phyloP scores from a whole-genome alignment of 192 early-diverging fungal genomes.

The Gryganskiella cystojenkinii region DNA sequence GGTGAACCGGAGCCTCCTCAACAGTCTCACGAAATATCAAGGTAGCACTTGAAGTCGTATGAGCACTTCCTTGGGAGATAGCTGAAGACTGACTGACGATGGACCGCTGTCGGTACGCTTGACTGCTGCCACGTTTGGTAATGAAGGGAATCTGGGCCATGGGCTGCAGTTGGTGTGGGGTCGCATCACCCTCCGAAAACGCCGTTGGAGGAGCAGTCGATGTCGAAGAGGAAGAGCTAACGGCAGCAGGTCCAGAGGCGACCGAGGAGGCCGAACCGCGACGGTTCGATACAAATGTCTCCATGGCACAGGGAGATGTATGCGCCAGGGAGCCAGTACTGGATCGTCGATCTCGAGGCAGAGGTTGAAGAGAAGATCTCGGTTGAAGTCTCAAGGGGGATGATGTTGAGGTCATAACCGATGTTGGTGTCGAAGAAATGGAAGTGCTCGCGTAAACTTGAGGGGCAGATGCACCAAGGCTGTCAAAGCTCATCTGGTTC shows the following conservation, averaged over 20 bases:
- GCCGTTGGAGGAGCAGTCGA: not conserved
- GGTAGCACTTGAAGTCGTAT: no score
- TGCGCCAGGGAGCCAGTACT: constrained; percentile 42
- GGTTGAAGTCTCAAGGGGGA: not conserved
- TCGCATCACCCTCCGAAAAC: constrained; percentile 31
- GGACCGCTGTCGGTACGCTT: constrained; percentile 29
- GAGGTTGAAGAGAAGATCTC: not conserved
- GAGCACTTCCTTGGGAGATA: no score
- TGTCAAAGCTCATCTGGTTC: no score
- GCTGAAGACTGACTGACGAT: not conserved
- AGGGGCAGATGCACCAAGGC: no score
- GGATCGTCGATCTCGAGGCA: constrained; percentile 38
- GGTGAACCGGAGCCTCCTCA: constrained; percentile 18
- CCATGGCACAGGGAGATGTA: constrained; percentile 39
- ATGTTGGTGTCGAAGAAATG: no score
- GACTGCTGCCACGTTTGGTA: constrained; percentile 40
- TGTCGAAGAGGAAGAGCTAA: no score
- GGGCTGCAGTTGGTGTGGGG: constrained; percentile 27
- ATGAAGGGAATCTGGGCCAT: constrained; percentile 39
- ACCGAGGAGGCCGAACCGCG: constrained; percentile 44
- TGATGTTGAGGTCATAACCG: not conserved
- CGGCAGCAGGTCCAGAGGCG: constrained; percentile 15
- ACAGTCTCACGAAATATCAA: constrained; percentile 8
- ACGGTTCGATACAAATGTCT: constrained; percentile 42
- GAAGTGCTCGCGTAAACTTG: no score